Conservation (phyloP, 768 basidiomycete genomes). For the Mycena floridula region DNA sequence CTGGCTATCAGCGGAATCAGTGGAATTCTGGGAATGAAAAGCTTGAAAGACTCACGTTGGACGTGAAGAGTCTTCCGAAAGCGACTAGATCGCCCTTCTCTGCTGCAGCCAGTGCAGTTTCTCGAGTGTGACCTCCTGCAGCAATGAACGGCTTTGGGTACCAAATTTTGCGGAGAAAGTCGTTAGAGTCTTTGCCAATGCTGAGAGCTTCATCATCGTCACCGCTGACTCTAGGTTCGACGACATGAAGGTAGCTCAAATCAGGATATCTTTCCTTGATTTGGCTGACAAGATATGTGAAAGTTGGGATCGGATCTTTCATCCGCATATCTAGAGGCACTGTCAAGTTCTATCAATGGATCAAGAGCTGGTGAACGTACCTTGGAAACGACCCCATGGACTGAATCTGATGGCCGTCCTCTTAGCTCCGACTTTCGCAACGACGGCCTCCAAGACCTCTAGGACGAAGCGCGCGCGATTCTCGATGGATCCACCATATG, state of each 20-base stretch:
- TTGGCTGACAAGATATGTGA: constrained; percentile 22
- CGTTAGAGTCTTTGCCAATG: constrained; percentile 5
- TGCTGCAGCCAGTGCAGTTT: constrained; percentile 23
- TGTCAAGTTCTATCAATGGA: too few species aligned
- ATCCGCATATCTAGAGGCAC: constrained; percentile 26
- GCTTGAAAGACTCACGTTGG: constrained; percentile 24
- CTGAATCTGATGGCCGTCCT: constrained; percentile 36
- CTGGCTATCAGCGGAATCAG: constrained; percentile 12
- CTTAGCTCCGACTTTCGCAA: constrained; percentile 36
- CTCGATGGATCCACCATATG: constrained; percentile 49
- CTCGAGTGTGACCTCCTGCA: constrained; percentile 25
- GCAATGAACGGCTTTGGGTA: constrained; percentile 19
- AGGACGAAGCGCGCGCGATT: too few species aligned
- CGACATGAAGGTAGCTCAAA: constrained; percentile 37
- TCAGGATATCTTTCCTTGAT: constrained; percentile 28
- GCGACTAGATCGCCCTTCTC: constrained; percentile 18
- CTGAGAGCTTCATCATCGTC: neutral
- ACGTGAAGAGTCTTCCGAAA: constrained; percentile 28
- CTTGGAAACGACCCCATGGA: constrained; percentile 31
- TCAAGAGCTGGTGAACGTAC: constrained; percentile 10
- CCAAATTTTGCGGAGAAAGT: constrained; percentile 22
- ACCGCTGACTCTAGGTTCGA: constrained; percentile 22
- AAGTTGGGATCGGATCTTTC: constrained; percentile 28
- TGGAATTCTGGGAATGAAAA: neutral
- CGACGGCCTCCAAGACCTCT: constrained; percentile 39